Evolutionary conservation across 805 yeast species (phyloP), one percentile per base, ranked within the genome.

Genomic region (Suhomyces kilbournensis): DNA sequence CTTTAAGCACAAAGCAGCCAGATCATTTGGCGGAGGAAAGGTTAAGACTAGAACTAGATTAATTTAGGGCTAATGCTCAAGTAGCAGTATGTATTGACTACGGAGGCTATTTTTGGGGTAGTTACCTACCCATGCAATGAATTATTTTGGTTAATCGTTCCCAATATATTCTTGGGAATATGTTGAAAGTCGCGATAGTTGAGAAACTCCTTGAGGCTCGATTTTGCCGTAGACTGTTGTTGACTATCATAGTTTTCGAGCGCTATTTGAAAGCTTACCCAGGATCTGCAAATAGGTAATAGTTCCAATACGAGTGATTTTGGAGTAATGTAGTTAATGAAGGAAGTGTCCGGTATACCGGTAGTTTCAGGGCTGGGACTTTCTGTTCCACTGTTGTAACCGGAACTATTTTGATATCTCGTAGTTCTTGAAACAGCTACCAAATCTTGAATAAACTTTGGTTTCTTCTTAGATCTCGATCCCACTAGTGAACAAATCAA

Each of bases 21-120:
- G 90, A 53, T 84, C 86, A 49, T 90, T 85, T 66, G 80, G 84
- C 30, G 96, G 91, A 10, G 90, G 91, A 1, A 69, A 81, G 55
- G 71, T 85, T 40, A 75, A 72, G 54, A 70, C 81, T 2, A 72
- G 79, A 57, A 78, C 86, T 2, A 77, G 77, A 50, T 71, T 83
- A 49, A 82, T 84, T 44, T 77, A 22, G 25, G 25, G 4, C 1
- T 1, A 22, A 22, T 7, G 20, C 20, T 35, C 19, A 59, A 58
- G 20, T 35, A 20, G n/a, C 43, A 10, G 15, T 19, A 35, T 48
- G 35, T 39, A 46, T 20, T 23, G 30, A 42, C 19, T n/a, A 20
- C 22, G 19, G 10, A 42, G 45, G 28, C 10, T 40, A 14, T 19
- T 40, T 15, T 5, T 17, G 45, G 19, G 30, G 19, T 23, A n/a